A percentile compares a stretch with the other conserved stretches of the same genome.
Conservation (phyloP, 495 filamentous ascomycete species). For the Talaromyces borbonicus region DNA sequence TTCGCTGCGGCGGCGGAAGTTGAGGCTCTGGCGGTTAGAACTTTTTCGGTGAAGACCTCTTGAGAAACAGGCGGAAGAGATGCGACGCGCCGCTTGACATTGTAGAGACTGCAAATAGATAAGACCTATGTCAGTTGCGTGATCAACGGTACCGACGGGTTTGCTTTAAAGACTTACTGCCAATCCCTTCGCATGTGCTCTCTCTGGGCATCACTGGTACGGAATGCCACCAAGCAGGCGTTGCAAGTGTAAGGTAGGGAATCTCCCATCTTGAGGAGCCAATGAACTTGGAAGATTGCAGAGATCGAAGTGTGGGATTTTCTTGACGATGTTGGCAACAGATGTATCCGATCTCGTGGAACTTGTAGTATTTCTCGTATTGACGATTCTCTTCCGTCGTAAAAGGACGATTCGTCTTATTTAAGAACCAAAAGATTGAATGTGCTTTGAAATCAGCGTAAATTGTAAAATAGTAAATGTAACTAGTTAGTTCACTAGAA, state of each 20-base stretch:
- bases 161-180: no score
- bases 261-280: constrained; percentile 10
- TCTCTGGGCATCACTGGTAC: constrained; percentile 84
- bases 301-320: no score
- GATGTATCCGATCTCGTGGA: neutral
- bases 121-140: neutral
- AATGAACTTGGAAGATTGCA: neutral
- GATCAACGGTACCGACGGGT: constrained; percentile 5
- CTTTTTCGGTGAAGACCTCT: constrained; percentile 92
- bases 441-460: constrained; percentile 3
- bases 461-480: no score
- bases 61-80: constrained; percentile 85
- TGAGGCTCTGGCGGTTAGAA: constrained; percentile 80
- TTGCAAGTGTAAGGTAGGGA: constrained; percentile 95
- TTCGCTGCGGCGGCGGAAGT: constrained; percentile 76
- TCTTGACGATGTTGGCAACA: no score
- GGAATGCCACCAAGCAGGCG: constrained; percentile 92
- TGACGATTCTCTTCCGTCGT: no score
- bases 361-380: no score
- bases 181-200: constrained; percentile 96
- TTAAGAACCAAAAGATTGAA: neutral
- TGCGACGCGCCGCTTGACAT: constrained; percentile 90
- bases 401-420: neutral
- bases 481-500: no score
- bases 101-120: constrained; percentile 64